phyloP scores from a whole-genome alignment of 169 alveolate genomes.

The Neospora caninum region DNA sequence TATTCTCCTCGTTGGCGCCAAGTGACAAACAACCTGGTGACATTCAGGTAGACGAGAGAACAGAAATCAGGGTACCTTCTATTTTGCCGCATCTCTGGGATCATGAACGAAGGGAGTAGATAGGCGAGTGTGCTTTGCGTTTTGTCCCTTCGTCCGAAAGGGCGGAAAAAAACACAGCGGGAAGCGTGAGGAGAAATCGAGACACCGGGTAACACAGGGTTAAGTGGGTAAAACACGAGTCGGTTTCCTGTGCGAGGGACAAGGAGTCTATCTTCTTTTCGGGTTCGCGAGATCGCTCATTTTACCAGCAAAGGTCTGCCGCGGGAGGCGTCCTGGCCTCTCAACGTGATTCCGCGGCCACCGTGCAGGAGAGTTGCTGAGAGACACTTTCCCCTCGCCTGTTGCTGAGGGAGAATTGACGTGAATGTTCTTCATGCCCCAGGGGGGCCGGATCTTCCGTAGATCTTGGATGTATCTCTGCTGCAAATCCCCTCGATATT shows the following conservation, averaged over 20 bases:
- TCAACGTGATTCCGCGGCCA: not conserved
- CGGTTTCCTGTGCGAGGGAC: too few relatives aligned
- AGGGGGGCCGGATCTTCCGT: not conserved
- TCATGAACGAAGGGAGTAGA: too few relatives aligned
- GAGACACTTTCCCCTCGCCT: not conserved
- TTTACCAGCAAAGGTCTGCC: not conserved
- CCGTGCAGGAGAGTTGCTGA: not conserved
- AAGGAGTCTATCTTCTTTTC: too few relatives aligned
- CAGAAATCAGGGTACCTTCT: too few relatives aligned
- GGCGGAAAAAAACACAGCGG: too few relatives aligned
- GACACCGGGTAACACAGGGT: too few relatives aligned
- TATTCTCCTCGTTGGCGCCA: not conserved
- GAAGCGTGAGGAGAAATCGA: too few relatives aligned
- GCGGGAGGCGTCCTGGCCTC: not conserved
- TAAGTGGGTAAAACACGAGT: too few relatives aligned
- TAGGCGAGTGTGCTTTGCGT: too few relatives aligned
- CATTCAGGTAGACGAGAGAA: not conserved
- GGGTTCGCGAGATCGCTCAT: not conserved
- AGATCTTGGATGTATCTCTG: not conserved
- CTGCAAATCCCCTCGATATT: not conserved
- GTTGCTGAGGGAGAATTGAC: not conserved
- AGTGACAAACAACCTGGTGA: not conserved
- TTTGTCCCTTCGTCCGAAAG: too few relatives aligned
- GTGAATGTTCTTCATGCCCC: conserved; percentile 29
- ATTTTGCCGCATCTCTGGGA: too few relatives aligned